Evolutionary conservation across 768 basidiomycete genomes (phyloP).

Genomic region (Pilatotrama ljubarskyi): DNA sequence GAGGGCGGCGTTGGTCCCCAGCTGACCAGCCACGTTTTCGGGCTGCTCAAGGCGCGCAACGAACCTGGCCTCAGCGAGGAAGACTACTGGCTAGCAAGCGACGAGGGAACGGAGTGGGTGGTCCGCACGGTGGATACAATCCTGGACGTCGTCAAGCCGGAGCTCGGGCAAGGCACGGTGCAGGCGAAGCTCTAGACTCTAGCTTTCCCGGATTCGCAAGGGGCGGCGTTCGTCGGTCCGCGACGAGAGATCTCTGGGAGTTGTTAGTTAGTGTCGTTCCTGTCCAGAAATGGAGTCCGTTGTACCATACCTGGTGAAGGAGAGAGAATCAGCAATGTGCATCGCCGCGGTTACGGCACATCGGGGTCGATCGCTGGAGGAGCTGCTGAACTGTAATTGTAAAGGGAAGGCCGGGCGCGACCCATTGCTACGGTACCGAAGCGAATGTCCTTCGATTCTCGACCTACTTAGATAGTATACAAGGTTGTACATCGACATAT

Average conservation of each 20-base stretch:
- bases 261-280: slow-evolving; percentile 3
- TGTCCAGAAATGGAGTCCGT: slow-evolving; percentile 10
- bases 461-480: slow-evolving; percentile 19
- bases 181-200: slow-evolving; percentile 58
- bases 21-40: slow-evolving; percentile 85
- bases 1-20: slow-evolving; percentile 86
- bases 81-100: slow-evolving; percentile 79
- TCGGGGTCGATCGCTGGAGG: slow-evolving; percentile 16
- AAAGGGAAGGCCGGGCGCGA: slow-evolving; percentile 2
- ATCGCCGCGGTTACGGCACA: slow-evolving; percentile 17
- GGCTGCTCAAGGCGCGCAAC: slow-evolving; percentile 80
- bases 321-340: slow-evolving; percentile 1
- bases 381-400: slow-evolving; percentile 11
- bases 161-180: slow-evolving; percentile 37
- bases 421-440: slow-evolving; percentile 17
- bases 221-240: background rate
- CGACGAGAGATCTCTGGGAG: slow-evolving; percentile 7
- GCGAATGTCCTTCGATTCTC: slow-evolving; percentile 17
- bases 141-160: slow-evolving; percentile 63
- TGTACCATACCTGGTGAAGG: slow-evolving; percentile 1
- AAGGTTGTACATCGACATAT: slow-evolving; percentile 24
- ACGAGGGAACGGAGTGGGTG: slow-evolving; percentile 90
- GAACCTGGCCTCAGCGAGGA: slow-evolving; percentile 60
- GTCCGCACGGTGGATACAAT: slow-evolving; percentile 80
- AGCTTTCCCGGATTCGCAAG: background rate